Evolutionary conservation across 176 grass and related monocot species (phyloP).

Genomic region (Aegilops speltoides): DNA sequence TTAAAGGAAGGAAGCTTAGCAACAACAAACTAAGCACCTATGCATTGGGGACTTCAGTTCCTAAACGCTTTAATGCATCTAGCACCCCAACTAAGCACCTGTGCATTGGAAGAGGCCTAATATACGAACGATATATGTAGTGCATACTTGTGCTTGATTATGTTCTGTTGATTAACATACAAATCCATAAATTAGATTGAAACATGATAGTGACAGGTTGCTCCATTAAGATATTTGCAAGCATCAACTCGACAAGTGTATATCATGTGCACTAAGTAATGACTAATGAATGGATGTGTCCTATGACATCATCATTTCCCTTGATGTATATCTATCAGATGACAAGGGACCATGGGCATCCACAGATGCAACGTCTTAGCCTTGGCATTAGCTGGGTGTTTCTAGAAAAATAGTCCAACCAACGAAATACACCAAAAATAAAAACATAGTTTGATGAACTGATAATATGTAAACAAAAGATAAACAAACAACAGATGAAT

Average conservation of each 20-base stretch:
- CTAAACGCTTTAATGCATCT: too few relatives aligned
- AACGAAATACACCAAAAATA: background rate
- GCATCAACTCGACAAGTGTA: background rate
- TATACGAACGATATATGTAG: background rate
- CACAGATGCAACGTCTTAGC: background rate
- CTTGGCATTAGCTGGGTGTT: constrained; percentile 2
- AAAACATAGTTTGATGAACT: background rate
- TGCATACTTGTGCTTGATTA: constrained; percentile 12
- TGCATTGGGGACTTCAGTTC: too few relatives aligned
- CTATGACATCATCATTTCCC: background rate
- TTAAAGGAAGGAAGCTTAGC: too few relatives aligned
- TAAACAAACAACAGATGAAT: constrained; percentile 9
- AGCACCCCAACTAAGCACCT: too few relatives aligned
- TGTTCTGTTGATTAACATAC: constrained; percentile 1
- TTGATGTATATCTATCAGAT: constrained; percentile 11
- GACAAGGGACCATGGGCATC: background rate
- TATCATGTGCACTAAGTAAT: background rate
- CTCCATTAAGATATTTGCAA: constrained; percentile 13
- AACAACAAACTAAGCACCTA: too few relatives aligned
- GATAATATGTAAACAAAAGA: background rate
- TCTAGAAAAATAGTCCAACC: background rate
- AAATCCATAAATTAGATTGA: constrained; percentile 12
- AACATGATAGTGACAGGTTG: background rate
- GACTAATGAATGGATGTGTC: background rate
- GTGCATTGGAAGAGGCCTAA: too few relatives aligned